These are phyloP conservation scores for Blastosporella zonata DNA, from an alignment of 1,284 basidiomycete species.

Conservation along the genomic window DNA sequence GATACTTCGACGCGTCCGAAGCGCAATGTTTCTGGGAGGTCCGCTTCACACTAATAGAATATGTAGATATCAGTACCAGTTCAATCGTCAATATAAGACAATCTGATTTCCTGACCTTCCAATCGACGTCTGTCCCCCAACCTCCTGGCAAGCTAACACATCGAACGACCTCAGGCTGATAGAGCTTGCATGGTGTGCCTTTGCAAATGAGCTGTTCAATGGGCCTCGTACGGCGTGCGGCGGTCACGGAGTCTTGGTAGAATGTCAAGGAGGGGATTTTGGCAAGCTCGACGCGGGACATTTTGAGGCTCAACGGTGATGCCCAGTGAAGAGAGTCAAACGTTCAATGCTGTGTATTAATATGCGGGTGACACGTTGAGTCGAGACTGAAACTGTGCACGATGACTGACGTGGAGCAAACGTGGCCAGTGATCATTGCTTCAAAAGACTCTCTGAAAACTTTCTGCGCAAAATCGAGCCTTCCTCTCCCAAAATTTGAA, in stretches of 20 bases:
- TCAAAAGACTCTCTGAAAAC: neutral
- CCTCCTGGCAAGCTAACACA: conserved; percentile 77
- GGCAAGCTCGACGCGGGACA: conserved; percentile 68
- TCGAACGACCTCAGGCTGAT: conserved; percentile 82
- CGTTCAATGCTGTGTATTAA: neutral
- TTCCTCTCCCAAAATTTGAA: too few relatives aligned
- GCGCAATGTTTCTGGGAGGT: conserved; percentile 76
- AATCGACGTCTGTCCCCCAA: conserved; percentile 73
- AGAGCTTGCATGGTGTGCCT: conserved; percentile 75
- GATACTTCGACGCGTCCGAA: conserved; percentile 79
- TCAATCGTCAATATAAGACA: neutral
- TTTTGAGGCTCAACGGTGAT: conserved; percentile 26
- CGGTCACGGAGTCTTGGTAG: conserved; percentile 67
- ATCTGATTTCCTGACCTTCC: conserved; percentile 57
- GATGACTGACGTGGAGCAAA: conserved; percentile 31
- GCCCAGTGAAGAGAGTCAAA: neutral
- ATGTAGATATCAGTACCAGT: neutral
- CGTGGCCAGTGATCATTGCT: conserved; percentile 19
- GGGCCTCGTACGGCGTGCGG: conserved; percentile 61
- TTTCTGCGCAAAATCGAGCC: too few relatives aligned
- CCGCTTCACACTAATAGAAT: conserved; percentile 73
- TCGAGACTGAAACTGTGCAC: neutral
- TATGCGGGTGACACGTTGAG: neutral
- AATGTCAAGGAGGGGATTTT: conserved; percentile 78
- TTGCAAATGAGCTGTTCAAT: conserved; percentile 78